Evolutionary conservation across 140 eudicot species (phyloP), one percentile per base, ranked within the genome.

Genomic region (Bidens hawaiensis): DNA sequence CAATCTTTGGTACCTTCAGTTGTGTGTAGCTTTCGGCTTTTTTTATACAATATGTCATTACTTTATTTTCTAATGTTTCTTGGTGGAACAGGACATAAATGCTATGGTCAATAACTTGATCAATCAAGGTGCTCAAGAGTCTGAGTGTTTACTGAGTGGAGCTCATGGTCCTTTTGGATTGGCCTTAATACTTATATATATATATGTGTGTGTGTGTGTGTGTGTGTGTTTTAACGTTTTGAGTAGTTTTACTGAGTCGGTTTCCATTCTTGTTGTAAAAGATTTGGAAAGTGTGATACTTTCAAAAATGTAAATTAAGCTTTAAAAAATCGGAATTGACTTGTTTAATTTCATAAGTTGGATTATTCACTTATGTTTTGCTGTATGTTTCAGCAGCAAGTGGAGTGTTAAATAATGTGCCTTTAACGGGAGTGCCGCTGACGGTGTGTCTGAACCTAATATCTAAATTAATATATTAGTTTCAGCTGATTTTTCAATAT

Each of bases 341-440:
- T 10, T 22, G 14, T 23, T 61, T 40, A 40, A 6, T 62, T 26
- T 19, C 16, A 23, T 30, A n/a, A 40, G 15, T 19, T 28, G 16
- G 62, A 52, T 63, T 67, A 38, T 68, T 23, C 49, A 24, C 28
- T 12, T 43, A 22, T 19, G 22, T 28, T 15, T 78, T 54, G 14
- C 48, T 73, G 52, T 45, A 45, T 74, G 19, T 62, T 55, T 70
- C 66, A 62, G 83, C 82, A 68, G 76, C 79, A 64, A 79, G 48
- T 26, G 80, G 76, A 68, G 72, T 58, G 50, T 64, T 71, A 18
- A 68, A 42, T 50, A 80, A 36, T 65, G 30, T 75, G 46, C 83
- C 81, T 4, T 75, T 85, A 59, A 78, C 72, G 60, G 95, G 90
- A 48, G 79, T 84, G 90, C 95, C 90, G 28, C 60, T 85, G 16